Evolutionary conservation across 2,329 filamentous ascomycete genomes (phyloP).

Genomic region (Teratosphaeria destructans): DNA sequence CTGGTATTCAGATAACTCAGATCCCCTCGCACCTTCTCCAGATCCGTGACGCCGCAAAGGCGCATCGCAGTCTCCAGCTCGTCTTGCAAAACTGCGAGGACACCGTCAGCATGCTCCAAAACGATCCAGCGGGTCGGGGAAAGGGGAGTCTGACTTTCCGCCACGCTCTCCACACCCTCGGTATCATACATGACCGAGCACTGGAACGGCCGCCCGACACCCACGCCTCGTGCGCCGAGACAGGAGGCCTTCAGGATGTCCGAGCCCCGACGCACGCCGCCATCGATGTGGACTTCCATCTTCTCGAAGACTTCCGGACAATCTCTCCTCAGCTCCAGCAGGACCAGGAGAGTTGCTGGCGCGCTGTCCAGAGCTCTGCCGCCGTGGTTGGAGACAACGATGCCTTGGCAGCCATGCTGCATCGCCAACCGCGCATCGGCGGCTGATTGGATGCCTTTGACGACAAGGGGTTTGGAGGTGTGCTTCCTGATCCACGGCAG

Average conservation of each 20-base stretch:
- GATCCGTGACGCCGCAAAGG: constrained; percentile 51
- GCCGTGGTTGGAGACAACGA: constrained; percentile 45
- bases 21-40: constrained; percentile 51
- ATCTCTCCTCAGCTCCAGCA: constrained; percentile 52
- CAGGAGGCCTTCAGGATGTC: constrained; percentile 59
- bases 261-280: constrained; percentile 52
- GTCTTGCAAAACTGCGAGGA: constrained; percentile 35
- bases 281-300: constrained; percentile 55
- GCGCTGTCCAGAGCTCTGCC: constrained; percentile 40
- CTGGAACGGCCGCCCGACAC: constrained; percentile 51
- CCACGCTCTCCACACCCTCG: constrained; percentile 40
- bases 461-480: constrained; percentile 43
- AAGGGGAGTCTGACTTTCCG: constrained; percentile 39
- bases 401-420: constrained; percentile 34
- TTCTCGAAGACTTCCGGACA: constrained; percentile 50
- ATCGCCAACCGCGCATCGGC: constrained; percentile 34
- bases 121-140: background rate
- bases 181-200: constrained; percentile 51
- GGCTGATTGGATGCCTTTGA: constrained; percentile 34
- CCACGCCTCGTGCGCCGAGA: constrained; percentile 51
- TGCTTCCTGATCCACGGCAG: constrained; percentile 32
- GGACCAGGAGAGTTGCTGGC: constrained; percentile 45
- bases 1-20: constrained; percentile 41
- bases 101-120: background rate
- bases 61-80: constrained; percentile 58